Evolutionary conservation across 495 filamentous ascomycete genomes (phyloP).

Genomic region (Hypoxylon fuscum): DNA sequence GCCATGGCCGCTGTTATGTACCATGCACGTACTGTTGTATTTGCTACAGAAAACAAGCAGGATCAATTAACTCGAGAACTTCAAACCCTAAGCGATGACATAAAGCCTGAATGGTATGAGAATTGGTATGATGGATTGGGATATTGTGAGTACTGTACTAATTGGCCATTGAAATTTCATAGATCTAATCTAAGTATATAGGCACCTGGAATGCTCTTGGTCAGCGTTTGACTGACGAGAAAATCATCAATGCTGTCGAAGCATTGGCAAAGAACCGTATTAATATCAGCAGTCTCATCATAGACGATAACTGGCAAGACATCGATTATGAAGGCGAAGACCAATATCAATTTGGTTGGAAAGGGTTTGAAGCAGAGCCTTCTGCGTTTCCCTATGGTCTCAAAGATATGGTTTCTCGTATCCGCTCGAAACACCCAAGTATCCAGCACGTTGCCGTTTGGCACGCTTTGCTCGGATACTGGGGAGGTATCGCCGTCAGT

Average conservation of each 20-base stretch:
- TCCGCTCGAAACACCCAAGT: slow-evolving; percentile 73
- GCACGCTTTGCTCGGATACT: slow-evolving; percentile 96
- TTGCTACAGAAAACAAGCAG: slow-evolving; percentile 28
- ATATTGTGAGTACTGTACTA: slow-evolving; percentile 59
- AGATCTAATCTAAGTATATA: slow-evolving; percentile 38
- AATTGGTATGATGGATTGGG: slow-evolving; percentile 88
- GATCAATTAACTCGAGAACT: slow-evolving; percentile 47
- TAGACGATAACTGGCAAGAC: slow-evolving; percentile 97
- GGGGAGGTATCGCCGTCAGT: slow-evolving; percentile 82
- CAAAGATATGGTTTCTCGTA: slow-evolving; percentile 69
- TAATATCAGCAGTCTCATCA: slow-evolving; percentile 81
- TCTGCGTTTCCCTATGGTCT: slow-evolving; percentile 83
- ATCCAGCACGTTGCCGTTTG: slow-evolving; percentile 91
- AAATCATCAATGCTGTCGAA: slow-evolving; percentile 77
- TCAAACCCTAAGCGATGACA: slow-evolving; percentile 55
- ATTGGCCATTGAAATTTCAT: neutral
- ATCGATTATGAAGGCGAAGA: slow-evolving; percentile 61
- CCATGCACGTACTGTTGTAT: slow-evolving; percentile 76
- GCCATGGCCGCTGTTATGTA: slow-evolving; percentile 86
- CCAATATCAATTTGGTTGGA: slow-evolving; percentile 64
- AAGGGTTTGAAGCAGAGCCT: slow-evolving; percentile 84
- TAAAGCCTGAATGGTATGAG: slow-evolving; percentile 77
- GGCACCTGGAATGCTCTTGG: slow-evolving; percentile 96
- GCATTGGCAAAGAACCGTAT: slow-evolving; percentile 75
- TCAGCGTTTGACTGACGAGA: slow-evolving; percentile 80